Evolutionary conservation across 1,139 yeast genomes (phyloP).

Genomic region (Nakaseomyces sp.): DNA sequence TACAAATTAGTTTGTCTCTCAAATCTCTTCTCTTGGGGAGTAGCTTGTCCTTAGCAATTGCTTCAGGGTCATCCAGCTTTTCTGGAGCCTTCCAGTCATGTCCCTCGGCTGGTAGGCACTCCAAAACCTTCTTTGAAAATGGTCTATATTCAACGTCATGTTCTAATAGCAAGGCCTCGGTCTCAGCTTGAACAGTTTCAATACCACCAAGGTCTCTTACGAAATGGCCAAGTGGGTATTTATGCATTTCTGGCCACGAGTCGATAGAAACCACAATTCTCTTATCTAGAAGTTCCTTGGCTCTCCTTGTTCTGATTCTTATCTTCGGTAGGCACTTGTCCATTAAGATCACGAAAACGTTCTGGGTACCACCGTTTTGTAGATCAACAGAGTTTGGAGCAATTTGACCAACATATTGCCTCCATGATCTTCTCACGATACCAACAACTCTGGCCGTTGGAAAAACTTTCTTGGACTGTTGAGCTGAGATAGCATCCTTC

Average conservation of each 20-base stretch:
- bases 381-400: conserved; percentile 67
- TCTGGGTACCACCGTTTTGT: conserved; percentile 50
- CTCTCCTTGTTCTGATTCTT: conserved; percentile 79
- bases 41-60: conserved; percentile 41
- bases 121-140: conserved; percentile 83
- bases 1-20: conserved; percentile 82
- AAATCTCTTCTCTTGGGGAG: conserved; percentile 68
- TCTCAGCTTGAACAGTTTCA: conserved; percentile 91
- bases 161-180: conserved; percentile 86
- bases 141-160: conserved; percentile 97
- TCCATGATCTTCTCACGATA: conserved; percentile 84
- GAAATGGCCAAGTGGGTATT: conserved; percentile 91
- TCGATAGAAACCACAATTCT: conserved; percentile 89
- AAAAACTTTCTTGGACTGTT: conserved; percentile 49
- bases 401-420: conserved; percentile 91
- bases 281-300: conserved; percentile 70
- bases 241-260: conserved; percentile 79
- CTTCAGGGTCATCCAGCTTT: conserved; percentile 42
- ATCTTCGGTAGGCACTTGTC: conserved; percentile 83
- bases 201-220: conserved; percentile 82
- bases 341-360: conserved; percentile 80
- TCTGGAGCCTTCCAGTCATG: conserved; percentile 87
- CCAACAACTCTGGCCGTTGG: conserved; percentile 94
- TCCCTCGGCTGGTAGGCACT: conserved; percentile 88
- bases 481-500: conserved; percentile 62